phyloP scores from a whole-genome alignment of 2,329 filamentous ascomycete species.

The Penicillium decumbens region DNA sequence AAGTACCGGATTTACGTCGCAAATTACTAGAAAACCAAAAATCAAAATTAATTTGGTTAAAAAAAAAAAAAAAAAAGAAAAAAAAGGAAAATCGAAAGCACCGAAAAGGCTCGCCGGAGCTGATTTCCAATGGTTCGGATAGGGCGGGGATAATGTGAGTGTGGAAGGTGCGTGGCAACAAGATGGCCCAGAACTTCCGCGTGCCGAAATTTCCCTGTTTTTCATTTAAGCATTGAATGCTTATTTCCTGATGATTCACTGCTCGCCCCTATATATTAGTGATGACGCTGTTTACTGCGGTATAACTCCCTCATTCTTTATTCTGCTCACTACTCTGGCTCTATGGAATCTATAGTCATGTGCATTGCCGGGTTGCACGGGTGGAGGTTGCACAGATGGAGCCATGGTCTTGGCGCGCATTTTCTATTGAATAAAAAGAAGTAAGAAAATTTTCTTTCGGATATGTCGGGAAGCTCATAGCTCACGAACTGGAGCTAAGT shows the following conservation, averaged over 20 bases:
- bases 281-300: neutral
- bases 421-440: neutral
- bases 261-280: neutral
- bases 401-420: conserved; percentile 2
- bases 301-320: neutral
- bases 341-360: conserved; percentile 5
- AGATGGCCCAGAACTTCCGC: conserved; percentile 1
- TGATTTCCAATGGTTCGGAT: conserved; percentile 24
- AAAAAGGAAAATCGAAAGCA: neutral
- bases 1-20: neutral
- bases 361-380: conserved; percentile 1
- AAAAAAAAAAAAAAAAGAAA: conserved; percentile 8
- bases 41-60: neutral
- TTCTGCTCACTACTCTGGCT: neutral
- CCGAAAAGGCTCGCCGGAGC: conserved; percentile 4
- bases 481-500: too few relatives aligned
- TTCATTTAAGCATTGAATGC: neutral
- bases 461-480: conserved; percentile 14
- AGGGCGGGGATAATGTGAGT: conserved; percentile 27
- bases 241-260: neutral
- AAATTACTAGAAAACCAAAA: neutral
- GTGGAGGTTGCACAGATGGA: neutral
- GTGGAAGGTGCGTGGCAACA: conserved; percentile 30
- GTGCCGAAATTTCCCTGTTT: neutral
- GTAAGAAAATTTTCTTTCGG: conserved; percentile 8